Conservation (phyloP, 805 yeast genomes). For the Teunomyces funiuensis region DNA sequence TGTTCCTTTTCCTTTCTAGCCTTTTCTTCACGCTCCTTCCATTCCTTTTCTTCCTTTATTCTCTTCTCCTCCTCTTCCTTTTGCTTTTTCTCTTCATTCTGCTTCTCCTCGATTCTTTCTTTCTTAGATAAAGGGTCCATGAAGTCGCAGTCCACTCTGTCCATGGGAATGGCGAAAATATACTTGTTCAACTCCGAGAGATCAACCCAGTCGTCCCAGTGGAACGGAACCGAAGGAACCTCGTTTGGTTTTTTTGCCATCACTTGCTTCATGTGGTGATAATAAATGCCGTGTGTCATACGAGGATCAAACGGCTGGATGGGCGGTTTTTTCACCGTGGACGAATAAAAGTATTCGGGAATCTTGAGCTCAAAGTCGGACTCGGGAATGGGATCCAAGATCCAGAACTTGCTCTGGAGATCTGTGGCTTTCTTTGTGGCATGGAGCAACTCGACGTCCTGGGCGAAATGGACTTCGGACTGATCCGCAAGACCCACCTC, state of each 20-base stretch:
- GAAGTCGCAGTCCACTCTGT: constrained; percentile 15
- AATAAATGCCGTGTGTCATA: constrained; percentile 24
- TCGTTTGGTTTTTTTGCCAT: constrained; percentile 9
- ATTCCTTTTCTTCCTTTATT: constrained; percentile 9
- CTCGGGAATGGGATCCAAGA: constrained; percentile 7
- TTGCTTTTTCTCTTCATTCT: constrained; percentile 8
- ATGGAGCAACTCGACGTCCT: constrained; percentile 15
- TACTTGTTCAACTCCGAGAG: constrained; percentile 37
- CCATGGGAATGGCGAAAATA: constrained; percentile 8
- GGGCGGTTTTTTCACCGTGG: constrained; percentile 14
- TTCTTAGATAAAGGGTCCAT: constrained; percentile 15
- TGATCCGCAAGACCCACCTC: constrained; percentile 2
- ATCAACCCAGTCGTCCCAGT: constrained; percentile 59
- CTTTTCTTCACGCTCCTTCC: constrained; percentile 10
- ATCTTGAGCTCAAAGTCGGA: constrained; percentile 5
- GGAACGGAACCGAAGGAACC: constrained; percentile 36
- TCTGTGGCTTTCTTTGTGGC: constrained; percentile 17
- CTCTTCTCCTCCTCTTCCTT: constrained; percentile 5
- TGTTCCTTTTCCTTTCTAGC: constrained; percentile 9
- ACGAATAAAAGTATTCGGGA: constrained; percentile 13
- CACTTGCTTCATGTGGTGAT: constrained; percentile 11
- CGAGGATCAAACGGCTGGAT: constrained; percentile 28
- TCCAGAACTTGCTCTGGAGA: constrained; percentile 22
- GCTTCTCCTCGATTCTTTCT: constrained; percentile 10
- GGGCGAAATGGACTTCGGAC: constrained; percentile 7